Base-by-base conservation (phyloP, 2,329 filamentous ascomycete species). In the Knufia petricola region DNA sequence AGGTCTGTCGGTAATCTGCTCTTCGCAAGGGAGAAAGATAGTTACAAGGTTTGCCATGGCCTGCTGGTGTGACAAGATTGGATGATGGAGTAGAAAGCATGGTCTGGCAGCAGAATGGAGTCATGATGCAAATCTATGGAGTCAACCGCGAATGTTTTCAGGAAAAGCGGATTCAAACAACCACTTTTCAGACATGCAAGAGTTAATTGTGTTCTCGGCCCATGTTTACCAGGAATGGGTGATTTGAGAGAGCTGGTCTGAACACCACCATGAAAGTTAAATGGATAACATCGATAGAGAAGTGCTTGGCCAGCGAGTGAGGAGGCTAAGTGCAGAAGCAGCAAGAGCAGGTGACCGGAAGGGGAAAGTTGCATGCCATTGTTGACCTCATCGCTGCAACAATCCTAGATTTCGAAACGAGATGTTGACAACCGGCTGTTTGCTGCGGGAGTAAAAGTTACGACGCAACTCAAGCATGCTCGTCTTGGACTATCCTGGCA, bases 51-150 rank as follows among this genome's bases (percentile, higher is more conserved):
- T 17, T 24, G 44, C 12, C 23, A n/a, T n/a, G n/a, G n/a, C n/a
- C n/a, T n/a, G n/a, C n/a, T n/a, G n/a, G n/a, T 15, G 44, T 39
- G 34, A 47, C 44, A 39, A 28, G 32, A 47, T 47, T 34, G 44
- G 34, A 28, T 12, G 32, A 17, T 17, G 32, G 34, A 37, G 20
- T 3, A 38, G 17, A 39, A 4, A 6, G 44, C 32, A 38, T 47
- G 23, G 9, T 15, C 32, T 38, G 44, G 20, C 15, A 38, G 31
- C 3, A 36, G 17, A n/a, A 36, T 46, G 42, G 42, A 46, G n/a
- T n/a, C 44, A 38, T 20, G 21, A 47, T 47, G 44, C 44, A 47
- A 19, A 19, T 38, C 32, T 21, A 38, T 47, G 44, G 44, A 32
- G 34, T 20, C 20, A 17, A 17, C 17, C 8, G 13, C 44, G 21